phyloP scores from a whole-genome alignment of 2,329 filamentous ascomycete genomes.

The Verticillium nonalfalfae region DNA sequence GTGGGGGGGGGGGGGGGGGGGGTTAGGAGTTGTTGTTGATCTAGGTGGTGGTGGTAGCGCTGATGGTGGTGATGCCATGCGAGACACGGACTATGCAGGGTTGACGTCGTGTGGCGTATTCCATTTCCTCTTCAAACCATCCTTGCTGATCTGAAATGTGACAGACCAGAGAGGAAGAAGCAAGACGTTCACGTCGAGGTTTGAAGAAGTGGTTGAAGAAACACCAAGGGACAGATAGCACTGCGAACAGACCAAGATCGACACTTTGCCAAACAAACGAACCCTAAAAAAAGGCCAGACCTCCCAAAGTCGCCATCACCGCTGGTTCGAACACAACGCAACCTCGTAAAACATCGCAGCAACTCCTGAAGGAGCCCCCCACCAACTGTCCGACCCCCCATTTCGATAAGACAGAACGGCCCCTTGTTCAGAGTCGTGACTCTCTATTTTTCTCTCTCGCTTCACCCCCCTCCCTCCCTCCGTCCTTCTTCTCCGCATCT shows the following conservation, averaged over 20 bases:
- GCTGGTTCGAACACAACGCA: background rate
- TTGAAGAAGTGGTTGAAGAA: background rate
- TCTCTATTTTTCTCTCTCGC: background rate
- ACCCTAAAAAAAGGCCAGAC: background rate
- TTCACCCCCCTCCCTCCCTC: no score
- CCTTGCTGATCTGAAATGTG: background rate
- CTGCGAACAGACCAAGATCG: background rate
- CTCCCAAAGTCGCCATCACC: background rate
- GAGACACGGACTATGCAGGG: background rate
- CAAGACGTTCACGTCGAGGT: background rate
- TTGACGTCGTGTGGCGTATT: background rate
- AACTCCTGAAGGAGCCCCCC: no score
- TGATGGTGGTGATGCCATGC: background rate
- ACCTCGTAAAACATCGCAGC: no score
- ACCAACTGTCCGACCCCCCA: no score
- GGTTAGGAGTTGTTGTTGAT: no score
- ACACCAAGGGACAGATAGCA: background rate
- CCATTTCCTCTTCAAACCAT: background rate
- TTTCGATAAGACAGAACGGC: background rate
- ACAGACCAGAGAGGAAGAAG: background rate
- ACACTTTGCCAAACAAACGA: background rate
- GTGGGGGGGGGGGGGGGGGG: background rate
- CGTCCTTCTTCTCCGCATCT: background rate
- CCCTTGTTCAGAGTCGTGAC: background rate
- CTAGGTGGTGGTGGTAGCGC: background rate